Evolutionary conservation across 345 rosid genomes (phyloP).

Genomic region (Laguncularia racemosa): DNA sequence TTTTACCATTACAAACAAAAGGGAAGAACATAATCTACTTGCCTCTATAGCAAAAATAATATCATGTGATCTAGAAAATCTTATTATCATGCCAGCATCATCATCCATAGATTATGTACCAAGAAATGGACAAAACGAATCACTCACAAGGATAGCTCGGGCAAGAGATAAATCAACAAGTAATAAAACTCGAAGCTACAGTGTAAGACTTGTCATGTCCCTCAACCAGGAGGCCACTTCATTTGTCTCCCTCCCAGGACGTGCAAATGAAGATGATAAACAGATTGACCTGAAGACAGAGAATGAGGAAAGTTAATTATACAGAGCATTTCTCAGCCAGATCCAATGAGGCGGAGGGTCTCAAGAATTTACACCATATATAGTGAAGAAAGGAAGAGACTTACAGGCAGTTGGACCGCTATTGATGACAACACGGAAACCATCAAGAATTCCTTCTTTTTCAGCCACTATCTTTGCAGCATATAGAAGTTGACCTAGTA

Average conservation of each 20-base stretch:
- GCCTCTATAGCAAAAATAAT: no score
- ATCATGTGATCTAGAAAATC: no score
- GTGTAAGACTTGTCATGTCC: not conserved
- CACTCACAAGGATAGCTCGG: no score
- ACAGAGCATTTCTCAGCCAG: not conserved
- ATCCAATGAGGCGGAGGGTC: not conserved
- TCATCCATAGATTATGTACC: no score
- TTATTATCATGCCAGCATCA: no score
- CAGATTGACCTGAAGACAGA: constrained; percentile 74
- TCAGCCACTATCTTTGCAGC: constrained; percentile 89
- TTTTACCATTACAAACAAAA: no score
- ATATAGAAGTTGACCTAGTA: constrained; percentile 67
- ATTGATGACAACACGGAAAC: constrained; percentile 93
- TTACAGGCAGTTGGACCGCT: constrained; percentile 74
- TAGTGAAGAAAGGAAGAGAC: constrained; percentile 15
- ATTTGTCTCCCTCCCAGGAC: constrained; percentile 80
- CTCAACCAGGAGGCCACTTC: constrained; percentile 93
- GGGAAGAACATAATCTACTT: no score
- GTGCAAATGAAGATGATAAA: constrained; percentile 88
- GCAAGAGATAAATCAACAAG: no score
- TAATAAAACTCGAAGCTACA: no score
- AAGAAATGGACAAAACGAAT: no score
- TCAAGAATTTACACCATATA: not conserved
- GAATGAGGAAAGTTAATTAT: constrained; percentile 3
- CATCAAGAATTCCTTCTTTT: constrained; percentile 78